Evolutionary conservation across 2,329 filamentous ascomycete genomes (phyloP), one percentile per base, ranked within the genome.

Genomic region (Dactylella cylindrospora): DNA sequence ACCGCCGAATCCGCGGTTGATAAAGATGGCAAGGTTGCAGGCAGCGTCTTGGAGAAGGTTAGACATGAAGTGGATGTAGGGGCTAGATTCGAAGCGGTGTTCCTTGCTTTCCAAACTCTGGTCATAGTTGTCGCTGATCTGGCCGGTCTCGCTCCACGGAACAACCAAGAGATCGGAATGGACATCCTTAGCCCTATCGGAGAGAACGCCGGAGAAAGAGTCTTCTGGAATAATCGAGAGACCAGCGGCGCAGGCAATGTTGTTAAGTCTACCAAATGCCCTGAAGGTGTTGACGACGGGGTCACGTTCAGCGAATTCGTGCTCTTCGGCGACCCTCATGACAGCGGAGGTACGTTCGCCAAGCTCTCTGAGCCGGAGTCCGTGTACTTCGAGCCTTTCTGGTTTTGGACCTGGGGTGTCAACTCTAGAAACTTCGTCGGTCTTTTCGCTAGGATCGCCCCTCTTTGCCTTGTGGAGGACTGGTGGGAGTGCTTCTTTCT

Each of bases 271-370:
- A 1, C 88, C 89, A 67, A 96, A 90, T 0, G 89, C 88, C 40
- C 87, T 83, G 78, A 96, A 96, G 0, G 88, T 87, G 70, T 95
- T 95, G 50, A 96, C 83, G 3, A 97, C 84, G 0, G 91, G 89
- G 69, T 97, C 91, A 68, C 81, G 79, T 5, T 80, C 77, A 20
- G 81, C 80, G 62, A 83, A 80, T 41, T 93, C 88, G 31, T 90
- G 85, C 2, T 85, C 79, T 70, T 94, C 89, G 0, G 89, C 85
- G 8, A 95, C 88, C 68, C 88, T 85, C 91, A 97, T 97, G 68
- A 96, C 91, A 13, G 90, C 90, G 0, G 91, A 96, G 33, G 88
- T 86, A 79, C 91, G 89, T 68, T 96, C 90, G 0, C 88, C 94
- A 9, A 97, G 80, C 70, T 94, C 88, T 41, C 94, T 75, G 12